A percentile compares a stretch with the other conserved stretches of the same genome.
These are phyloP conservation scores for Abrus precatorius DNA, from an alignment of 306 rosid species.

Conservation along the genomic window DNA sequence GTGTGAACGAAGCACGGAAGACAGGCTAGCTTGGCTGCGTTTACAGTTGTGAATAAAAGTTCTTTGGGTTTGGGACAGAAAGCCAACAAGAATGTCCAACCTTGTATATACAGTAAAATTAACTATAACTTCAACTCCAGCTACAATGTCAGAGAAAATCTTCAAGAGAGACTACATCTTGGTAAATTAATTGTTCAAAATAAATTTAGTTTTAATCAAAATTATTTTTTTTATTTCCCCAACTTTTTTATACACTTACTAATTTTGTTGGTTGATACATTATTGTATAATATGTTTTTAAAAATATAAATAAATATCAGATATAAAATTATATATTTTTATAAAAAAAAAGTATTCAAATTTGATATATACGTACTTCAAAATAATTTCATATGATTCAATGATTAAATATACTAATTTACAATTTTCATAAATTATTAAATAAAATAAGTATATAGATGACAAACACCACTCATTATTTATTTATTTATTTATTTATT, in stretches of 20 bases:
- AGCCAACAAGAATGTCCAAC: background rate
- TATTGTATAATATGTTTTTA: no score
- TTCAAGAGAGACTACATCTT: background rate
- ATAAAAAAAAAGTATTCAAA: no score
- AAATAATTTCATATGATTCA: no score
- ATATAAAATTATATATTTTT: no score
- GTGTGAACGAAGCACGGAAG: slow-evolving; percentile 19
- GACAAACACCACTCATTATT: no score
- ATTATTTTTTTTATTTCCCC: background rate
- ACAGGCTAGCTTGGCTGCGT: slow-evolving; percentile 7
- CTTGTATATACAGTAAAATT: no score
- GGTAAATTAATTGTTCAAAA: background rate
- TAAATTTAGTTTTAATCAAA: background rate
- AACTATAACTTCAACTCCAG: background rate
- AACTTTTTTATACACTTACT: background rate
- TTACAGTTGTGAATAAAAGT: slow-evolving; percentile 40
- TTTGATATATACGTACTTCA: no score
- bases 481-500: no score
- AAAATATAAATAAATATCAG: no score
- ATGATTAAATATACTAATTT: no score
- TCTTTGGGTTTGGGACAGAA: background rate
- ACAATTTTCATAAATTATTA: no score
- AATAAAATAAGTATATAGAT: no score
- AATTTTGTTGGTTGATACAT: background rate
- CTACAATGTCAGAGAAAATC: background rate